Evolutionary conservation across 306 rosid species (phyloP), one percentile per base, ranked within the genome.

Genomic region (Vigna angularis): DNA sequence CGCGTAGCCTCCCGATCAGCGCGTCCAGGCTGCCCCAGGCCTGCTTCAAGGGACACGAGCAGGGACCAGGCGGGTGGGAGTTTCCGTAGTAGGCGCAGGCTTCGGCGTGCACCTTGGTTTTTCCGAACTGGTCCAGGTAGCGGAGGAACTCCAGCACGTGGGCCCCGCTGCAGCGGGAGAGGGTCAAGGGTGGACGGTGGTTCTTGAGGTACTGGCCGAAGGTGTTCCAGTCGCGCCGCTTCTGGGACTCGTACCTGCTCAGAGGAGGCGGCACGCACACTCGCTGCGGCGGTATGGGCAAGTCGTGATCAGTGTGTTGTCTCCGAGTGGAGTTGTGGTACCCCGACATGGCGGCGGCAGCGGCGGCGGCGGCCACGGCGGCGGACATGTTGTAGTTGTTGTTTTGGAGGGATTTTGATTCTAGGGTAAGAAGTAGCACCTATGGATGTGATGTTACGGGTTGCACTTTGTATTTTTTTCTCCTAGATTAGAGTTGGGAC

Each of bases 201-300:
- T 91, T 84, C 15, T 79, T 81, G 12, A 87, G 91, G 85, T 90
- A 90, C 75, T 88, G 96, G 0, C 91, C 83, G 28, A 90, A 90
- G 9, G 92, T 86, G 87, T 90, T 90, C 94, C 94, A 90, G 72
- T 90, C 94, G 9, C 96, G 76, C 13, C 93, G 81, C 86, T 90
- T 90, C 57, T 90, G 96, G n/a, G 88, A 86, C 79, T 90, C 96
- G 20, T 90, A 90, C 74, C 93, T 81, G 83, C 96, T 90, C 15
- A 88, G 81, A 15, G 87, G 72, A 16, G 70, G 40, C 3, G 24
- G 4, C 12, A 47, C 55, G 2, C 70, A 67, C 36, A 20, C 28
- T 61, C 64, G 16, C 72, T 72, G 32, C 10, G 66, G 1, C 58
- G 76, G 17, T 7, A 62, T 10, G 30, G 80, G 47, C 24, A 40